Percentiles rank a stretch among this genome's conserved stretches.
Evolutionary conservation across 352 stramenopile genomes (phyloP).

Genomic region (Phytophthora kernoviae): DNA sequence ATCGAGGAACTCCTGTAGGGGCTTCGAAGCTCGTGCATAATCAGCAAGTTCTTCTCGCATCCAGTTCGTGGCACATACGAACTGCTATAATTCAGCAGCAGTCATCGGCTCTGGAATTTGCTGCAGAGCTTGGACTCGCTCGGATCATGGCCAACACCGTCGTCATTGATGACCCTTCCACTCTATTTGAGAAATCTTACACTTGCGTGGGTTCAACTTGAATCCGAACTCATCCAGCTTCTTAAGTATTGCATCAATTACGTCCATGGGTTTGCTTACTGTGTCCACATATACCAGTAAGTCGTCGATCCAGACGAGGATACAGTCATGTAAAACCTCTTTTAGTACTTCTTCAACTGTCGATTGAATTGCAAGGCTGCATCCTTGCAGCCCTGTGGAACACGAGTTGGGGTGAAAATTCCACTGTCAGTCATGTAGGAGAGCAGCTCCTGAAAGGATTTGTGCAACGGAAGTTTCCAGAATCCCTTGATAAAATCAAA

Average conservation of each 20-base stretch:
- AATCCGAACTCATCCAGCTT: neutral
- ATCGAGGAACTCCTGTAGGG: neutral
- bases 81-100: neutral
- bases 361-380: no score
- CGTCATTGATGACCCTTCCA: slow-evolving; percentile 1
- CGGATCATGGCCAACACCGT: neutral
- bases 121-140: neutral
- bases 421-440: no score
- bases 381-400: no score
- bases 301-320: no score
- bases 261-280: no score
- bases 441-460: no score
- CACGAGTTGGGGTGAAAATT: no score
- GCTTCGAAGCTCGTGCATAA: neutral
- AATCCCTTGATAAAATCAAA: neutral
- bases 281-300: no score
- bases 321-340: no score
- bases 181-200: neutral
- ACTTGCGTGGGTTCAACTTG: neutral
- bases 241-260: neutral
- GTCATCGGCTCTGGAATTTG: neutral
- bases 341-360: no score
- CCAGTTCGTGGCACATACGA: neutral
- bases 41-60: neutral
- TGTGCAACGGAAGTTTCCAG: no score